A percentile compares a stretch with the other conserved stretches of the same genome.
phyloP scores from a whole-genome alignment of 2,329 filamentous ascomycete species.

The Neofusicoccum ribis region DNA sequence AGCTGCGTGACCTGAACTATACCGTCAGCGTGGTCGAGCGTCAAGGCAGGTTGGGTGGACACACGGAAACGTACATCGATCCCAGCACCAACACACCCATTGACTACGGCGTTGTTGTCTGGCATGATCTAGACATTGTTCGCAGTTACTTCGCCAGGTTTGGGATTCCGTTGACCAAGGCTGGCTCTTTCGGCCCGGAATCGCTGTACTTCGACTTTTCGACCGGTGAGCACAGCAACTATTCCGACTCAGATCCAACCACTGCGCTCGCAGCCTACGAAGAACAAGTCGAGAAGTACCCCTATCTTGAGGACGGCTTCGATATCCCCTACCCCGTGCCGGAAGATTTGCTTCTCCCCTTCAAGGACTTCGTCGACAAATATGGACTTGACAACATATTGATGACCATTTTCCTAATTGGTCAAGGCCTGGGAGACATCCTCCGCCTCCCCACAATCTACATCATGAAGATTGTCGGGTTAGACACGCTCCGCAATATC shows the following conservation, averaged over 20 bases:
- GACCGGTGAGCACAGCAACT: conserved; percentile 25
- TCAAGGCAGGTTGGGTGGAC: conserved; percentile 46
- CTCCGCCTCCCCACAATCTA: conserved; percentile 47
- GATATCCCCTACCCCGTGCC: conserved; percentile 48
- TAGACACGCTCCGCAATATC: neutral
- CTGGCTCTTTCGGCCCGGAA: conserved; percentile 21
- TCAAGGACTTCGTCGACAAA: conserved; percentile 51
- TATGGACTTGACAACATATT: conserved; percentile 48
- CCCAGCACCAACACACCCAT: conserved; percentile 33
- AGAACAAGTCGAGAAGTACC: conserved; percentile 33
- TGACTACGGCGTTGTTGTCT: conserved; percentile 44
- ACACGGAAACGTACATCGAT: conserved; percentile 51
- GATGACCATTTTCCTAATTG: conserved; percentile 41
- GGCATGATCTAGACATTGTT: conserved; percentile 43
- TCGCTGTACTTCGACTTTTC: conserved; percentile 34
- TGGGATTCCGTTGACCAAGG: conserved; percentile 36
- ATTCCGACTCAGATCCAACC: conserved; percentile 10
- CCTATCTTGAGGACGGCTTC: conserved; percentile 41
- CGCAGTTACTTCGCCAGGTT: conserved; percentile 49
- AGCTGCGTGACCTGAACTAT: conserved; percentile 39
- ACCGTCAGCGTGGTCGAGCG: conserved; percentile 44
- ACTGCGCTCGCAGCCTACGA: conserved; percentile 27
- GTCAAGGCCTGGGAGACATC: conserved; percentile 50
- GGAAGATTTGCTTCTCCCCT: conserved; percentile 50
- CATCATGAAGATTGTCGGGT: conserved; percentile 41